Base-by-base conservation (phyloP, 768 basidiomycete genomes). In the Clitopilus passeckerianus region DNA sequence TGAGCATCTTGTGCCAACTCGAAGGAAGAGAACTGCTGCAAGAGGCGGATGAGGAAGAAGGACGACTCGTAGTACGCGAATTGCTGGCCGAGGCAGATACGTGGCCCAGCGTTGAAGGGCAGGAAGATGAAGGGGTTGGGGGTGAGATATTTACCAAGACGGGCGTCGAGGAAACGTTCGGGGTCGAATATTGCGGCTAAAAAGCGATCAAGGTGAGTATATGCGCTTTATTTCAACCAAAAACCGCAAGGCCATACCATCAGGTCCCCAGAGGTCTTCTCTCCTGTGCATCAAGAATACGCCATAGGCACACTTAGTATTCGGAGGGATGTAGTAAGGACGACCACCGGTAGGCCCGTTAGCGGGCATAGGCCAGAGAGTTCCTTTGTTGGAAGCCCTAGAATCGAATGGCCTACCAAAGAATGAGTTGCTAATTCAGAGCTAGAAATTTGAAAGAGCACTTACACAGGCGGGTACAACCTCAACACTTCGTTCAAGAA, bases 41-140 rank as follows among this genome's bases (percentile, higher is more conserved):
- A 64, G 1, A 86, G 67, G 8, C 79, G 72, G 54, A 84, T 72
- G 18, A 86, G 71, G 69, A 85, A 81, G 66, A 80, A 86, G 0
- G 82, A 83, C 1, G 77, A 67, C 65, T 84, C 82, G 59, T 84
- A 81, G 67, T 86, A 85, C 3, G 85, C 85, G 61, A 72, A 73
- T 67, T 74, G 76, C 65, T 78, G 76, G 30, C 77, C 86, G 8
- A 86, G 75, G 58, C 86, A 87, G 60, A 86, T 84, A 9, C 87
- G 75, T 5, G 86, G 87, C 0, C 85, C 87, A 0, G 84, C 85
- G 59, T 86, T 86, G 72, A 88, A 88, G 0, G 87, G 86, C 5
- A 84, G 70, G 69, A 88, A 89, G 61, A 90, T 88, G 74, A 82
- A 86, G 0, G 86, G 85, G 60, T 87, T 87, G 1, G 78, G 75